Evolutionary conservation across 805 yeast species (phyloP).

Genomic region (Nakazawaea laoshanensis): DNA sequence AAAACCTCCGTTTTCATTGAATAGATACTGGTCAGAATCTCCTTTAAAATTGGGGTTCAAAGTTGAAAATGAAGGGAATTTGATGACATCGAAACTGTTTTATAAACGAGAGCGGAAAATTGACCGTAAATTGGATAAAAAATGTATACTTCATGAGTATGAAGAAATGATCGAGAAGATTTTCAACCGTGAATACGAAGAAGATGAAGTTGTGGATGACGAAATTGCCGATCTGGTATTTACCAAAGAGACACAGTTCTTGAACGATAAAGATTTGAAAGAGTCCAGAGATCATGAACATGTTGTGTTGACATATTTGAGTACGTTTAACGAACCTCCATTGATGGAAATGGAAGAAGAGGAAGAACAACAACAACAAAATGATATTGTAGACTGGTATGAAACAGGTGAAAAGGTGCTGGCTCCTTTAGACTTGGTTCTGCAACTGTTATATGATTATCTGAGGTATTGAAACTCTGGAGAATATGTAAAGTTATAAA

Average conservation of each 20-base stretch:
- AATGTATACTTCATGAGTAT: neutral
- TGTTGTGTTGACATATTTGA: constrained; percentile 15
- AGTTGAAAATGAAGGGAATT: too few relatives aligned
- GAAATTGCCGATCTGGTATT: constrained; percentile 1
- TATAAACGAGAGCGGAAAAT: too few relatives aligned
- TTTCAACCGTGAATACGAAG: constrained; percentile 2
- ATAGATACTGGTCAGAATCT: too few relatives aligned
- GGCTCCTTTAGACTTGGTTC: too few relatives aligned
- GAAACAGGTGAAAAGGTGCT: too few relatives aligned
- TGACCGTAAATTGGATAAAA: too few relatives aligned
- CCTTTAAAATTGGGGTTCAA: too few relatives aligned
- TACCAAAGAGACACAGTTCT: neutral
- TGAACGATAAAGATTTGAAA: constrained; percentile 17
- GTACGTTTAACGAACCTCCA: constrained; percentile 13
- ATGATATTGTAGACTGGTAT: neutral
- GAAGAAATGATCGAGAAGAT: neutral
- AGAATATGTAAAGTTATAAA: too few relatives aligned
- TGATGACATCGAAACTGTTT: too few relatives aligned
- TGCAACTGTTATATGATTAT: too few relatives aligned
- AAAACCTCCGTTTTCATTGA: too few relatives aligned
- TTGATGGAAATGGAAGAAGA: constrained; percentile 12
- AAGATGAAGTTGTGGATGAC: neutral
- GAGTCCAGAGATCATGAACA: constrained; percentile 19
- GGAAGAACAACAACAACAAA: neutral
- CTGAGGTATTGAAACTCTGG: too few relatives aligned